Evolutionary conservation across 169 alveolate species (phyloP).

Genomic region (Besnoitia besnoiti): DNA sequence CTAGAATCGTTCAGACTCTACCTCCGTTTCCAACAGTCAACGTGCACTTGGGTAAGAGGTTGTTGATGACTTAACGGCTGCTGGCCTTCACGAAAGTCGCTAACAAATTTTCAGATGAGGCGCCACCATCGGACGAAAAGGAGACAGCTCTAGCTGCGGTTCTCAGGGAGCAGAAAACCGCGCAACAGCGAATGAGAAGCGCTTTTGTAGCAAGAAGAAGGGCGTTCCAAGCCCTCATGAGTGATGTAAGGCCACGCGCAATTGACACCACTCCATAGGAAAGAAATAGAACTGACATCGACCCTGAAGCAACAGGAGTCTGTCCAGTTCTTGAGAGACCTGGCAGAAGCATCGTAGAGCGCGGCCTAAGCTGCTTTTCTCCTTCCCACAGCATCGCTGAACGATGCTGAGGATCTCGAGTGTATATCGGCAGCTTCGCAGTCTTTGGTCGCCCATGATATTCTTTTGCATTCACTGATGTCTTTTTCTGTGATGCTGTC

Average conservation of each 20-base stretch:
- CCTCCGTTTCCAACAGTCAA: slow-evolving; percentile 54
- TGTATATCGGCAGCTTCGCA: too few relatives aligned
- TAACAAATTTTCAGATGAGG: slow-evolving; percentile 6
- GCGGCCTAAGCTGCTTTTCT: too few relatives aligned
- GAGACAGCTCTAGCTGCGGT: slow-evolving; percentile 32
- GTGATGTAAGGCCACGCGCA: background rate
- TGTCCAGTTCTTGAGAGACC: slow-evolving; percentile 22
- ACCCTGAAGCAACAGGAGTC: slow-evolving; percentile 22
- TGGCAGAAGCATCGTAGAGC: slow-evolving; percentile 6
- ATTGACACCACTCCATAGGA: too few relatives aligned
- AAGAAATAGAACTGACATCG: background rate
- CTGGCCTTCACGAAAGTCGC: background rate
- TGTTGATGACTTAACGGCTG: background rate
- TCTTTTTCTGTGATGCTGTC: too few relatives aligned
- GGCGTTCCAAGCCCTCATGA: slow-evolving; percentile 28
- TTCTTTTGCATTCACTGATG: too few relatives aligned
- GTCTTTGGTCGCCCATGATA: too few relatives aligned
- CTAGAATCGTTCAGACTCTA: slow-evolving; percentile 9
- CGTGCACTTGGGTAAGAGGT: slow-evolving; percentile 48
- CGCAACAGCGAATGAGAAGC: background rate
- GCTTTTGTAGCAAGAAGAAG: background rate
- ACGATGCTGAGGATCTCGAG: too few relatives aligned
- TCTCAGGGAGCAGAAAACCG: background rate
- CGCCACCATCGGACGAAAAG: slow-evolving; percentile 40
- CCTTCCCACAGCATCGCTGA: too few relatives aligned